phyloP scores from a whole-genome alignment of 306 rosid species.

The Oxytropis ochrocephala region DNA sequence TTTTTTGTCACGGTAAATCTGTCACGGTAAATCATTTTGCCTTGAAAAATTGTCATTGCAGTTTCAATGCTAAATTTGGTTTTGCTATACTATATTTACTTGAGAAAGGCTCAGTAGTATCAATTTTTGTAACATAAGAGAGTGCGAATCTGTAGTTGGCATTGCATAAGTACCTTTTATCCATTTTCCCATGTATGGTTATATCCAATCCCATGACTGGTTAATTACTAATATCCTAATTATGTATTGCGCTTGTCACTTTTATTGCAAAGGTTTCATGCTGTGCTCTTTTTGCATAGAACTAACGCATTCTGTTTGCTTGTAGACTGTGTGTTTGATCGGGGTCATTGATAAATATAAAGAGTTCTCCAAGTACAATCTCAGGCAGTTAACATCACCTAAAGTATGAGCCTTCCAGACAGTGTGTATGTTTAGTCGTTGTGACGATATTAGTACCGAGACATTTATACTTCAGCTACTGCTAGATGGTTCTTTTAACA shows the following conservation, averaged over 20 bases:
- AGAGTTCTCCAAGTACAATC: constrained; percentile 79
- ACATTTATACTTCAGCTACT: not conserved
- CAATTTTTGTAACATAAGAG: not conserved
- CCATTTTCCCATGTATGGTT: not conserved
- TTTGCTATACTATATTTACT: not conserved
- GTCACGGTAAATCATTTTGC: not conserved
- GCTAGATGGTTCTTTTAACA: not conserved
- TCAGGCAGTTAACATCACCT: constrained; percentile 78
- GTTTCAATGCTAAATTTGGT: not conserved
- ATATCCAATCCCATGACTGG: not conserved
- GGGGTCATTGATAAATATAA: constrained; percentile 77
- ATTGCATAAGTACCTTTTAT: not conserved
- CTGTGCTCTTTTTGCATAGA: not conserved
- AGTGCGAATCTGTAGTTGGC: not conserved
- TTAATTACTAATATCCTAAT: not conserved
- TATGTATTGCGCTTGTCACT: not conserved
- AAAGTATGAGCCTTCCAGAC: constrained; percentile 29
- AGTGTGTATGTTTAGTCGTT: not conserved
- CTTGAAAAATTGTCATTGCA: not conserved
- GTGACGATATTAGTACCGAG: not conserved
- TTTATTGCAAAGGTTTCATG: not conserved
- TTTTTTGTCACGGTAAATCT: not conserved
- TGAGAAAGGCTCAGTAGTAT: not conserved
- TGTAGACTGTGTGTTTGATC: constrained; percentile 92
- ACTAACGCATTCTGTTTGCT: constrained; percentile 5